Conservation (phyloP, 2,329 filamentous ascomycete genomes). For the Beauveria medogensis region DNA sequence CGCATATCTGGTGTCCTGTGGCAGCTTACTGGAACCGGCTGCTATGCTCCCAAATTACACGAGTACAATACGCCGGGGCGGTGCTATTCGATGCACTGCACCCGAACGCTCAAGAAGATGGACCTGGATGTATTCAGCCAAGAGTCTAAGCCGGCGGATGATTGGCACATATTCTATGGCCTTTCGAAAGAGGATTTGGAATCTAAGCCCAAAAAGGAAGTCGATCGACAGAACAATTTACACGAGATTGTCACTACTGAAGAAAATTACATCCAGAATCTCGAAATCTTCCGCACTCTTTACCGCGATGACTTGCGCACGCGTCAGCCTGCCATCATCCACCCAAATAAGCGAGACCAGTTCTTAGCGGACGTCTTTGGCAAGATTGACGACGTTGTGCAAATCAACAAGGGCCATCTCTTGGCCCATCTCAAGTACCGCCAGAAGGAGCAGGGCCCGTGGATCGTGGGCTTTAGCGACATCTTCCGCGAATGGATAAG, state of each 20-base stretch:
- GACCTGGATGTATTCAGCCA: conserved; percentile 70
- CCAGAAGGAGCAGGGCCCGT: conserved; percentile 93
- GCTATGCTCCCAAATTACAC: conserved; percentile 82
- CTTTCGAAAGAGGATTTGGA: conserved; percentile 71
- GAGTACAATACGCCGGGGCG: conserved; percentile 59
- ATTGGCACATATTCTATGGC: conserved; percentile 87
- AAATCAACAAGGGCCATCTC: conserved; percentile 87
- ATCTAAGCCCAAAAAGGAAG: conserved; percentile 69
- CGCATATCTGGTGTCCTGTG: conserved; percentile 83
- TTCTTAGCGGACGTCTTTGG: conserved; percentile 86
- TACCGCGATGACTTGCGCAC: conserved; percentile 74
- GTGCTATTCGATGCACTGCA: conserved; percentile 92
- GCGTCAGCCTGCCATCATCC: conserved; percentile 72
- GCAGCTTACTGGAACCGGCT: conserved; percentile 85
- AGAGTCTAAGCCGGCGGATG: conserved; percentile 58
- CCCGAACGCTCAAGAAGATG: conserved; percentile 88
- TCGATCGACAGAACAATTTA: conserved; percentile 86
- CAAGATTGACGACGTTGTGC: conserved; percentile 78
- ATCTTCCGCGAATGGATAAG: conserved; percentile 98
- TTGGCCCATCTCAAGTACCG: conserved; percentile 92
- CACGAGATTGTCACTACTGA: conserved; percentile 95
- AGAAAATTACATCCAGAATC: conserved; percentile 80
- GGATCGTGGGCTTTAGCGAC: conserved; percentile 89
- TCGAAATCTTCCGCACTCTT: conserved; percentile 75
- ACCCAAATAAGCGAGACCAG: conserved; percentile 65